Conservation (phyloP, 2,329 filamentous ascomycete species). For the Venturia aucupariae region DNA sequence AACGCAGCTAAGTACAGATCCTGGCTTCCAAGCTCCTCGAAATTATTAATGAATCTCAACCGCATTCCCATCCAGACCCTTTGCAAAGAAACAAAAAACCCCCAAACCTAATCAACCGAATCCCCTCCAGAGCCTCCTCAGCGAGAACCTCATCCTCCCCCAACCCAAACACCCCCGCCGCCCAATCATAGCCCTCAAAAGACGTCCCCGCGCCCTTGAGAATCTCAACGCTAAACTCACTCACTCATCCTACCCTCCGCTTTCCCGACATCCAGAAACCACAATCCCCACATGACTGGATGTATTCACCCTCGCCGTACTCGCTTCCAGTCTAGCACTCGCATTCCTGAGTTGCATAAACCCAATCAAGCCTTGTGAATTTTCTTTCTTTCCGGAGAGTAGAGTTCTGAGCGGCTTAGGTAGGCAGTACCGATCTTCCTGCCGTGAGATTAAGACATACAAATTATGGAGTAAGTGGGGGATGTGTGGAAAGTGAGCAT, state of each 20-base stretch:
- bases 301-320: slow-evolving; percentile 21
- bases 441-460: slow-evolving; percentile 29
- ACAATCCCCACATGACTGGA: slow-evolving; percentile 30
- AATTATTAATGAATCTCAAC: slow-evolving; percentile 26
- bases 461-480: slow-evolving; percentile 25
- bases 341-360: slow-evolving; percentile 15
- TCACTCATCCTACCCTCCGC: slow-evolving; percentile 23
- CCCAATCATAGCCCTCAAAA: slow-evolving; percentile 14
- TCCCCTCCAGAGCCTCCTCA: slow-evolving; percentile 10
- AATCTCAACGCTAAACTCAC: slow-evolving; percentile 17
- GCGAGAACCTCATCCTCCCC: background rate
- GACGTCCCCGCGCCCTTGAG: slow-evolving; percentile 23
- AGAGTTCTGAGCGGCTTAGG: slow-evolving; percentile 27
- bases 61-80: slow-evolving; percentile 22
- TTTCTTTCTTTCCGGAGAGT: slow-evolving; percentile 29
- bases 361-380: slow-evolving; percentile 27
- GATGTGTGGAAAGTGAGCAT: slow-evolving; percentile 27
- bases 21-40: no score
- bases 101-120: slow-evolving; percentile 18
- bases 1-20: no score
- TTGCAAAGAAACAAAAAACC: slow-evolving; percentile 19
- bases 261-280: slow-evolving; percentile 25
- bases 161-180: slow-evolving; percentile 12
- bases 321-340: background rate
- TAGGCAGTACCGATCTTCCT: slow-evolving; percentile 32